phyloP scores from a whole-genome alignment of 1,284 basidiomycete species.

The Sphaerobolus stellatus region DNA sequence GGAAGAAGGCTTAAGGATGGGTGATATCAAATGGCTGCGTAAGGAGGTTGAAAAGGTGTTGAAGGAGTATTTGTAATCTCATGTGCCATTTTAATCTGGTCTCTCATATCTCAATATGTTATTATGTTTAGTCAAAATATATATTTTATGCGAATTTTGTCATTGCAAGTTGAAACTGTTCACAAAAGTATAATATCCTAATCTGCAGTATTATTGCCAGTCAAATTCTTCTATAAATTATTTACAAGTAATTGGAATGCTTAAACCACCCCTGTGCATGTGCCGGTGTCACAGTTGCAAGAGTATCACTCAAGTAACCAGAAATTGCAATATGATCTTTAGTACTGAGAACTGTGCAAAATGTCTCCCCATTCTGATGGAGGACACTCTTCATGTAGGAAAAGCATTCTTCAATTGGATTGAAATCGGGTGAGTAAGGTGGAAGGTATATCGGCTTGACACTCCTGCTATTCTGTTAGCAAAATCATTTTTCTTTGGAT shows the following conservation, averaged over 20 bases:
- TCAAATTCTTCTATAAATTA: neutral
- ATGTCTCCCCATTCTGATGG: conserved; percentile 14
- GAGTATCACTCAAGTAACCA: conserved; percentile 19
- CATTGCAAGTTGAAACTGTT: too few species aligned
- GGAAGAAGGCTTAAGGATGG: neutral
- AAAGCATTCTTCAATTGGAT: conserved; percentile 28
- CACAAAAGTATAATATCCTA: too few species aligned
- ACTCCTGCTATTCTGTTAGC: conserved; percentile 15
- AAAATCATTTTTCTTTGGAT: neutral
- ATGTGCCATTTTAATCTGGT: neutral
- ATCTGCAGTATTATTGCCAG: too few species aligned
- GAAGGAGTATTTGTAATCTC: neutral
- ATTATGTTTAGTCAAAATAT: too few species aligned
- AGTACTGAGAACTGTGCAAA: conserved; percentile 1
- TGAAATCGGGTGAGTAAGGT: conserved; percentile 27
- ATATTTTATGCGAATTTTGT: too few species aligned
- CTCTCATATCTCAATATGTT: too few species aligned
- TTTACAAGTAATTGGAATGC: conserved; percentile 21
- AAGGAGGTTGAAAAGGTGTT: neutral
- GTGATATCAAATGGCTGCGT: neutral
- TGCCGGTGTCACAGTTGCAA: conserved; percentile 22
- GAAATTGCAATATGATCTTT: conserved; percentile 15
- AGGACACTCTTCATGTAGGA: conserved; percentile 23
- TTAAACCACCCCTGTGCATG: conserved; percentile 27
- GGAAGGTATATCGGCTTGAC: conserved; percentile 24